These are phyloP conservation scores for Vigna hirtella DNA, from an alignment of 306 rosid species.

Conservation along the genomic window DNA sequence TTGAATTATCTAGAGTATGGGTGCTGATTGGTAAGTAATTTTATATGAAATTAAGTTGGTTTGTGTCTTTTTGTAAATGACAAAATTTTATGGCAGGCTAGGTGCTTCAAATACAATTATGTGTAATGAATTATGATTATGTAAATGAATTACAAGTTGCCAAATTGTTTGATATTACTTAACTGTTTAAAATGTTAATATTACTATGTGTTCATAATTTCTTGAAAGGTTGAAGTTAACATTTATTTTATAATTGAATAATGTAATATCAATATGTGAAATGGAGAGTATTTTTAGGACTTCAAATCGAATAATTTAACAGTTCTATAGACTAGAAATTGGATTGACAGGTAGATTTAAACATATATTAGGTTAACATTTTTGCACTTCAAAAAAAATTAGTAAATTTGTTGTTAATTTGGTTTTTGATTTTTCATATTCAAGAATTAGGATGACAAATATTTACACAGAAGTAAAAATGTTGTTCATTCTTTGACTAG, in stretches of 20 bases:
- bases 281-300: conserved; percentile 63
- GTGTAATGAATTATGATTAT: too few species aligned
- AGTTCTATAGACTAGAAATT: conserved; percentile 67
- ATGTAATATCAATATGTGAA: conserved; percentile 59
- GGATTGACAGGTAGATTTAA: conserved; percentile 59
- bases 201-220: too few species aligned
- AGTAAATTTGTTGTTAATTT: neutral
- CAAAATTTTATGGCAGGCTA: too few species aligned
- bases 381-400: neutral
- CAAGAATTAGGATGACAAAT: conserved; percentile 38
- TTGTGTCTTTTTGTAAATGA: too few species aligned
- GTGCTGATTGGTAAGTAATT: too few species aligned
- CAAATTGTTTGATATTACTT: too few species aligned
- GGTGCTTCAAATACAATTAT: too few species aligned
- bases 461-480: conserved; percentile 60
- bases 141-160: too few species aligned
- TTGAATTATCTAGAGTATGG: too few species aligned
- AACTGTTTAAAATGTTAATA: too few species aligned
- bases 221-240: neutral
- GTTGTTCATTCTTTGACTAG: conserved; percentile 65
- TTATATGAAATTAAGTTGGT: too few species aligned
- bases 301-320: conserved; percentile 50
- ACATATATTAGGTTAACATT: neutral
- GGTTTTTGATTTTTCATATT: conserved; percentile 40
- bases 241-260: neutral